These are phyloP conservation scores for Taphrina pruni DNA, from an alignment of 1,139 yeast species.

Conservation along the genomic window DNA sequence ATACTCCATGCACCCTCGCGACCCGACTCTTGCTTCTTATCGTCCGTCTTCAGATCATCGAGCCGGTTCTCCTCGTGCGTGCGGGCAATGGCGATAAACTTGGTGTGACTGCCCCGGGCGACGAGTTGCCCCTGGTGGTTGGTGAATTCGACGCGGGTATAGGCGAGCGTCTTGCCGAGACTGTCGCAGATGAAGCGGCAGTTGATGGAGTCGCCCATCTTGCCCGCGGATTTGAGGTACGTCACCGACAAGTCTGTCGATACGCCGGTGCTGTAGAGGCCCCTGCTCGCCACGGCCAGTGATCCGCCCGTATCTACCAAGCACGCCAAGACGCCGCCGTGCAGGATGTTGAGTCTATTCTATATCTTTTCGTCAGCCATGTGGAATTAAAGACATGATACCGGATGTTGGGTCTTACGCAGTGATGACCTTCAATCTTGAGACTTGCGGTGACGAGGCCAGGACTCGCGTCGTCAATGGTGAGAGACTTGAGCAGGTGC, in stretches of 20 bases:
- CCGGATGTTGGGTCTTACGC: neutral
- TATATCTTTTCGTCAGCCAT: neutral
- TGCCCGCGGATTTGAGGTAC: slow-evolving; percentile 55
- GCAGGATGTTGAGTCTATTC: slow-evolving; percentile 47
- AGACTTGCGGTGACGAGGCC: slow-evolving; percentile 33
- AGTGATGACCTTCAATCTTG: slow-evolving; percentile 33
- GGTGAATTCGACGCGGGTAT: slow-evolving; percentile 53
- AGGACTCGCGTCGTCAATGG: slow-evolving; percentile 22
- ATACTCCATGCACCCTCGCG: slow-evolving; percentile 18
- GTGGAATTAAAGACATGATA: too few relatives aligned
- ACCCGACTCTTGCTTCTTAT: slow-evolving; percentile 6
- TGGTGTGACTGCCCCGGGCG: slow-evolving; percentile 57
- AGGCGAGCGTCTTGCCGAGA: slow-evolving; percentile 56
- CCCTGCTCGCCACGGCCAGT: slow-evolving; percentile 55
- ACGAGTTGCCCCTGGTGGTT: slow-evolving; percentile 50
- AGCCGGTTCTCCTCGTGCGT: slow-evolving; percentile 35
- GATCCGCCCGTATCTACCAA: slow-evolving; percentile 58
- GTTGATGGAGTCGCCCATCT: slow-evolving; percentile 50
- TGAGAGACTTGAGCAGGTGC: slow-evolving; percentile 48
- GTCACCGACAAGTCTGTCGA: slow-evolving; percentile 56
- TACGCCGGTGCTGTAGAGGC: slow-evolving; percentile 56
- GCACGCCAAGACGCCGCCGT: slow-evolving; percentile 56
- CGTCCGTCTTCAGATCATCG: slow-evolving; percentile 19
- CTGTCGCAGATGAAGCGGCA: slow-evolving; percentile 46
- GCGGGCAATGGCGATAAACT: slow-evolving; percentile 53